These are phyloP conservation scores for Wickerhamomyces chambardii DNA, from an alignment of 805 yeast genomes.

Conservation along the genomic window DNA sequence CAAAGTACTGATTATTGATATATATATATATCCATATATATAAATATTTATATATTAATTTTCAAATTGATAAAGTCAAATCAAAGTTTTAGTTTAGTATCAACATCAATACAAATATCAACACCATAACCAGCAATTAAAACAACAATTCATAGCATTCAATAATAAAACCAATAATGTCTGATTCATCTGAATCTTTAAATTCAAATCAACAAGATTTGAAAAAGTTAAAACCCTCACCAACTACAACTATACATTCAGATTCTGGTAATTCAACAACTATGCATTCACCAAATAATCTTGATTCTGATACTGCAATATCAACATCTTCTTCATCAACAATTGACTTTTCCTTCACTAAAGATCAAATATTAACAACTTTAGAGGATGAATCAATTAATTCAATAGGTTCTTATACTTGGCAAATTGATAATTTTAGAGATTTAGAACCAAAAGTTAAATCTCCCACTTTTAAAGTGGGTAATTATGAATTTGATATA, in stretches of 20 bases:
- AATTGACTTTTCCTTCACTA: constrained; percentile 10
- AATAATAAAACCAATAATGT: no score
- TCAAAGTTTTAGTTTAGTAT: no score
- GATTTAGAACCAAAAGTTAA: constrained; percentile 17
- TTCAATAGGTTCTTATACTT: constrained; percentile 24
- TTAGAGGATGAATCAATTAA: constrained; percentile 21
- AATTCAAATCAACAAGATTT: neutral
- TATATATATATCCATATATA: no score
- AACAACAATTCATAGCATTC: no score
- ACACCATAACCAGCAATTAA: no score
- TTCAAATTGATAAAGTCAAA: no score
- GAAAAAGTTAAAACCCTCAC: neutral
- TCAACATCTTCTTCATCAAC: constrained; percentile 1
- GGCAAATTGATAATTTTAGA: constrained; percentile 26
- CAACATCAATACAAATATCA: no score
- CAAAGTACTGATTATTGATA: no score
- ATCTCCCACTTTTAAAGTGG: constrained; percentile 43
- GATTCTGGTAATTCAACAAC: neutral
- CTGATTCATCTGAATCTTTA: neutral
- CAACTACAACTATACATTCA: neutral
- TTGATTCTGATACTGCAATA: no score
- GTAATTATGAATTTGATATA: constrained; percentile 59
- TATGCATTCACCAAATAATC: no score
- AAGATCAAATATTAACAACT: constrained; percentile 13
- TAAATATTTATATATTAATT: no score